Conservation (phyloP, 345 rosid species). For the Viola odorata region DNA sequence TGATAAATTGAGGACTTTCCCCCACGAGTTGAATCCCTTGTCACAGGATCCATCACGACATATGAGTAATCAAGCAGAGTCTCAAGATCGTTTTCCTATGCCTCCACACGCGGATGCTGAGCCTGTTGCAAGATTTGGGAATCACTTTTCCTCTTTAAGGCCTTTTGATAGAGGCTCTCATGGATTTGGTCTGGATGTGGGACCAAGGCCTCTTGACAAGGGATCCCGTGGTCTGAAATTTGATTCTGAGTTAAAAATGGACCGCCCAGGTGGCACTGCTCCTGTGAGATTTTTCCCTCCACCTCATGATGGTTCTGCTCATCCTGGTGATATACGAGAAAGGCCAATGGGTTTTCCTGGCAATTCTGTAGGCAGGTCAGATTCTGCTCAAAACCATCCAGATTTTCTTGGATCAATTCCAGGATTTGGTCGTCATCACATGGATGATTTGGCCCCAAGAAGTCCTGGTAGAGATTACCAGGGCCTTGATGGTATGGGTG, state of each 20-base stretch:
- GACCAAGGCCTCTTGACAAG: constrained; percentile 29
- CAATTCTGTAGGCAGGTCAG: constrained; percentile 33
- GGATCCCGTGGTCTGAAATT: constrained; percentile 24
- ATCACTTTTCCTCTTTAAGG: constrained; percentile 33
- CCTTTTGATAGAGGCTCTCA: constrained; percentile 38
- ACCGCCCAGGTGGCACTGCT: constrained; percentile 26
- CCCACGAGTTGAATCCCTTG: constrained; percentile 31
- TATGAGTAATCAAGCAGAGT: constrained; percentile 27
- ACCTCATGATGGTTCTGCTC: constrained; percentile 18
- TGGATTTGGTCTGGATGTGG: constrained; percentile 35
- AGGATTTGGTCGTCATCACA: constrained; percentile 34
- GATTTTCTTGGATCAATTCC: constrained; percentile 37
- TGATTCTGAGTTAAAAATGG: constrained; percentile 16
- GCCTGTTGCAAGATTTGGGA: constrained; percentile 28
- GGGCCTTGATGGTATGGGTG: constrained; percentile 38
- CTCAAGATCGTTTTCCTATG: constrained; percentile 45
- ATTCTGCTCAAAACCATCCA: constrained; percentile 21
- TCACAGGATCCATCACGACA: constrained; percentile 27
- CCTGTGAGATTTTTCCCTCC: constrained; percentile 45
- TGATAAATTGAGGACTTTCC: constrained; percentile 32
- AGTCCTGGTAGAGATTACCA: constrained; percentile 52
- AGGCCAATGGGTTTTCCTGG: constrained; percentile 37
- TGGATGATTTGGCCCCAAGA: constrained; percentile 41
- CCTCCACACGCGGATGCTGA: constrained; percentile 35
- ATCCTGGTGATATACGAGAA: constrained; percentile 28